Evolutionary conservation across 2,329 filamentous ascomycete genomes (phyloP), one percentile per base, ranked within the genome.

Genomic region (Sporothrix variecibatus): DNA sequence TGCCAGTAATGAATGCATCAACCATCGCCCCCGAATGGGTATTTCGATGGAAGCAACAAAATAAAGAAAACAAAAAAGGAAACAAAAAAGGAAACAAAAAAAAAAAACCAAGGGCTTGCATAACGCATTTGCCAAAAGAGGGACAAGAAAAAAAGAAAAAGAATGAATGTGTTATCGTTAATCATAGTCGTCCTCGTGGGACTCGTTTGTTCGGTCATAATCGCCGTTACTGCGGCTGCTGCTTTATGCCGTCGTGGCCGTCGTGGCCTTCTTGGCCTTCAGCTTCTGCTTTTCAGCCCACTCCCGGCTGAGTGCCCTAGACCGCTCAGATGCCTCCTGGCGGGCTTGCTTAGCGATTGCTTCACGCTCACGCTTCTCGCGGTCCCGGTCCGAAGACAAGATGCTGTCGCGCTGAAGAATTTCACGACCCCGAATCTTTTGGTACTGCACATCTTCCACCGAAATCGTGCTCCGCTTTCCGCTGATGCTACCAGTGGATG

Each of bases 321-420:
- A 89, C 78, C 87, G 85, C 80, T 91, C 89, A 11, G 90, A 89
- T 31, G 90, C 90, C 78, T 89, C 84, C 77, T 89, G 86, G 62
- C 90, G 84, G 8, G 89, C 89, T 72, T 83, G 78, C 78, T 86
- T 88, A 17, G 89, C 86, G 51, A 84, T 83, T 67, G 82, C 80
- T 77, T 91, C 89, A 46, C 88, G 85, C 75, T 88, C 87, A 9
- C 83, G 84, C 77, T 83, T 86, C 79, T 89, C 89, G 11, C 84
- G 84, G 76, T 88, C 86, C 68, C 85, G 85, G 64, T 86, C 86
- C 58, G 83, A 83, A 1, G 80, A 80, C 75, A 82, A 82, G 71
- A 81, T 82, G 76, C 85, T 87, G 78, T 91, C 89, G 34, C 86
- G 84, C 49, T 84, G 82, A 74, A 86, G 86, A 23, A 90, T 86